A percentile compares a stretch with the other conserved stretches of the same genome.
These are phyloP conservation scores for Casuarina equisetifolia DNA, from an alignment of 306 rosid species.

Conservation along the genomic window DNA sequence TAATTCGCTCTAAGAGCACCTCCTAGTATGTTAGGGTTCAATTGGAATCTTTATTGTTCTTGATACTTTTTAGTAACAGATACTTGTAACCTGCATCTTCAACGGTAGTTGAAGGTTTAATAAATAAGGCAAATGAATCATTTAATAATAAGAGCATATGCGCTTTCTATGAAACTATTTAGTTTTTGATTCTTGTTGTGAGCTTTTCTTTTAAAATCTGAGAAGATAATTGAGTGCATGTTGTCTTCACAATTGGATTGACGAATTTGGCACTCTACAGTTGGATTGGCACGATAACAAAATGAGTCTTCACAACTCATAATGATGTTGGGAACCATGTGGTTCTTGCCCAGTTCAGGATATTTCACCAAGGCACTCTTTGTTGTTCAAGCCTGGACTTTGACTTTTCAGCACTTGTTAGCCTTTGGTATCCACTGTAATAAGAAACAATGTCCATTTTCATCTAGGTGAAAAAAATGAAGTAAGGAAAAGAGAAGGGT, in stretches of 20 bases:
- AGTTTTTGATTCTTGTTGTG: neutral
- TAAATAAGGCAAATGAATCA: neutral
- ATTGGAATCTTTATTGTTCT: neutral
- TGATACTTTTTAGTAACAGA: neutral
- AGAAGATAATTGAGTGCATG: neutral
- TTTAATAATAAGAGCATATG: neutral
- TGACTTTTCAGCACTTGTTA: neutral
- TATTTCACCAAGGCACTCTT: neutral
- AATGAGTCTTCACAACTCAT: neutral
- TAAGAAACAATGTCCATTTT: neutral
- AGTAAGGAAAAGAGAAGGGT: too few relatives aligned
- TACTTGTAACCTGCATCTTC: neutral
- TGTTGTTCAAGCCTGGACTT: neutral
- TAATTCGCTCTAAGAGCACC: neutral
- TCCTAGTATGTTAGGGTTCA: neutral
- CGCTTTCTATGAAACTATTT: neutral
- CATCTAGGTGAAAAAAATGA: neutral
- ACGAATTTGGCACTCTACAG: neutral
- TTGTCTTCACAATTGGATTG: neutral
- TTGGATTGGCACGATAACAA: neutral
- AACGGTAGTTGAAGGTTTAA: neutral
- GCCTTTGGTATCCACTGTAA: neutral
- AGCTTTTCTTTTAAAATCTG: neutral
- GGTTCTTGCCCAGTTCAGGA: neutral
- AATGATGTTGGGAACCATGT: neutral